These are phyloP conservation scores for Scutellaria barbata DNA, from an alignment of 257 asterid genomes.

Conservation along the genomic window DNA sequence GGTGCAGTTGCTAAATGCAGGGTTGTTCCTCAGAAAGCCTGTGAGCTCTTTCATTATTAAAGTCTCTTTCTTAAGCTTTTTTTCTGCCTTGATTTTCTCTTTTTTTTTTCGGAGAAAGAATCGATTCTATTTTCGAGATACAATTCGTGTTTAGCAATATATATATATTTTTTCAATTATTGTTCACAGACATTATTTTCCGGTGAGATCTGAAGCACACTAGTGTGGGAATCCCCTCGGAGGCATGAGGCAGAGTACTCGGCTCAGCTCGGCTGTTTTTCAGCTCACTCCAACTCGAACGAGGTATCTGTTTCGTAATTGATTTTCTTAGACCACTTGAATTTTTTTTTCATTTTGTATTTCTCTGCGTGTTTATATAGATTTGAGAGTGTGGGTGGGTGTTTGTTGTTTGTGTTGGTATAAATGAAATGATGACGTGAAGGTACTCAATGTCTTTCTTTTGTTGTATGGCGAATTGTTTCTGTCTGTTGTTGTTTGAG, in stretches of 20 bases:
- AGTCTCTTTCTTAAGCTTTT: constrained; percentile 8
- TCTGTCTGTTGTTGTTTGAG: constrained; percentile 32
- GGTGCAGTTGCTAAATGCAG: constrained; percentile 35
- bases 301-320: constrained; percentile 46
- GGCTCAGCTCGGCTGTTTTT: constrained; percentile 81
- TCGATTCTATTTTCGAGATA: background rate
- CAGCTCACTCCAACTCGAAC: constrained; percentile 98
- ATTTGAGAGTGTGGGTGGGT: constrained; percentile 5
- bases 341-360: background rate
- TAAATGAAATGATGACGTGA: constrained; percentile 28
- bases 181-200: constrained; percentile 20
- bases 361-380: background rate
- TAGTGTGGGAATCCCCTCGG: constrained; percentile 28
- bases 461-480: constrained; percentile 27
- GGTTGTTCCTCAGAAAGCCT: constrained; percentile 33
- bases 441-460: constrained; percentile 10
- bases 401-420: background rate
- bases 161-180: background rate
- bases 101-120: constrained; percentile 1
- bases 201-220: constrained; percentile 61
- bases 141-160: background rate
- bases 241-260: constrained; percentile 71
- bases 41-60: constrained; percentile 34
- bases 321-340: background rate
- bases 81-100: background rate